Evolutionary conservation across 345 rosid genomes (phyloP).

Genomic region (Rubroshorea leprosula): DNA sequence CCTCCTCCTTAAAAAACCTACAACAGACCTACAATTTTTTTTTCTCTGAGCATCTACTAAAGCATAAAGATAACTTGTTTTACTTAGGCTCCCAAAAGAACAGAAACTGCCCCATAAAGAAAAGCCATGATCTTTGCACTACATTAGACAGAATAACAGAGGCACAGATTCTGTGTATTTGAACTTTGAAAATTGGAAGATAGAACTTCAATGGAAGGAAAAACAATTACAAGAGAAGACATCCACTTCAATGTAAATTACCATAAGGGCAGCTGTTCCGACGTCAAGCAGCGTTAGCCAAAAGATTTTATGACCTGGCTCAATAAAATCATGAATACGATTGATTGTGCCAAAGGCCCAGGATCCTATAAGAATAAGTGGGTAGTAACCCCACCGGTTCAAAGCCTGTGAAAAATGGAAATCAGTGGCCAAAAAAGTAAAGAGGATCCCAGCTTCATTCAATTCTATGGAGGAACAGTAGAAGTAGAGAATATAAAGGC

Average conservation of each 20-base stretch:
- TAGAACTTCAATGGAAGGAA: background rate
- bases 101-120: no score
- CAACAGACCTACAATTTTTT: no score
- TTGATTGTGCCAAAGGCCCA: conserved; percentile 94
- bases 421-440: conserved; percentile 3
- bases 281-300: conserved; percentile 93
- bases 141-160: no score
- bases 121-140: no score
- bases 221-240: conserved; percentile 8
- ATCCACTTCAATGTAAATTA: conserved; percentile 27
- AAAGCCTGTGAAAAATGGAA: conserved; percentile 46
- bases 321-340: conserved; percentile 71
- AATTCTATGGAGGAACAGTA: background rate
- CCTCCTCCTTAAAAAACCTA: no score
- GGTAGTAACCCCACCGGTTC: conserved; percentile 96
- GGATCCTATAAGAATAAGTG: conserved; percentile 86
- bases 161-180: background rate
- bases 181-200: background rate
- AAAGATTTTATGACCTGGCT: conserved; percentile 74
- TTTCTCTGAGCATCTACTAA: no score
- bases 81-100: no score
- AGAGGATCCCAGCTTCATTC: background rate
- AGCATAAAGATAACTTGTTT: no score
- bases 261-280: conserved; percentile 93
- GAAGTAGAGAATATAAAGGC: background rate